Conservation (phyloP, 257 asterid genomes). For the Gentiana macrophylla region DNA sequence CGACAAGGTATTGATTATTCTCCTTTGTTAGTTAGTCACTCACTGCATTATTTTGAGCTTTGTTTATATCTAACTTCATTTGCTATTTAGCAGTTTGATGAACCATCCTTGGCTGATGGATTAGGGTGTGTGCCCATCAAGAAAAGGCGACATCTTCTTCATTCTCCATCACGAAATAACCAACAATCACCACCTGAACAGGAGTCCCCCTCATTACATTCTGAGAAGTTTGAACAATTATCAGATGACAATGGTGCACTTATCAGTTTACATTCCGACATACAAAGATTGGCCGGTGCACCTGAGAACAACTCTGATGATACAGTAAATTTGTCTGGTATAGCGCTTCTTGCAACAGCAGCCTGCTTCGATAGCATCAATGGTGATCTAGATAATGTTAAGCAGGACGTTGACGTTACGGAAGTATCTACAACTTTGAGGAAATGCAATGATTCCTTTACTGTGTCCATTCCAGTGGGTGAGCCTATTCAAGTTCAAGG, state of each 20-base stretch:
- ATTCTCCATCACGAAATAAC: conserved; percentile 21
- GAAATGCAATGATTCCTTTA: conserved; percentile 2
- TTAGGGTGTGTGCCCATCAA: conserved; percentile 43
- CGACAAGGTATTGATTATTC: conserved; percentile 38
- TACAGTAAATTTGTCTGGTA: conserved; percentile 59
- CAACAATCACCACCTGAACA: conserved; percentile 25
- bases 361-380: conserved; percentile 45
- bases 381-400: conserved; percentile 16
- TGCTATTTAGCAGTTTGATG: conserved; percentile 37
- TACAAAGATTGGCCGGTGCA: conserved; percentile 15
- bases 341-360: conserved; percentile 74
- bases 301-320: conserved; percentile 16
- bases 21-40: not conserved
- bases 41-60: not conserved
- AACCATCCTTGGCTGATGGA: conserved; percentile 26
- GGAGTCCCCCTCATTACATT: conserved; percentile 24
- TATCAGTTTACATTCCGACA: conserved; percentile 15
- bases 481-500: conserved; percentile 8
- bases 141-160: conserved; percentile 47
- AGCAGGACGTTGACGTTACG: conserved; percentile 30
- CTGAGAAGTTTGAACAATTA: conserved; percentile 24
- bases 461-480: conserved; percentile 14
- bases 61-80: not conserved
- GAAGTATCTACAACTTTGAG: conserved; percentile 3
- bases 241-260: conserved; percentile 21